Evolutionary conservation across 2,329 filamentous ascomycete species (phyloP).

Genomic region (Neofusicoccum ribis): DNA sequence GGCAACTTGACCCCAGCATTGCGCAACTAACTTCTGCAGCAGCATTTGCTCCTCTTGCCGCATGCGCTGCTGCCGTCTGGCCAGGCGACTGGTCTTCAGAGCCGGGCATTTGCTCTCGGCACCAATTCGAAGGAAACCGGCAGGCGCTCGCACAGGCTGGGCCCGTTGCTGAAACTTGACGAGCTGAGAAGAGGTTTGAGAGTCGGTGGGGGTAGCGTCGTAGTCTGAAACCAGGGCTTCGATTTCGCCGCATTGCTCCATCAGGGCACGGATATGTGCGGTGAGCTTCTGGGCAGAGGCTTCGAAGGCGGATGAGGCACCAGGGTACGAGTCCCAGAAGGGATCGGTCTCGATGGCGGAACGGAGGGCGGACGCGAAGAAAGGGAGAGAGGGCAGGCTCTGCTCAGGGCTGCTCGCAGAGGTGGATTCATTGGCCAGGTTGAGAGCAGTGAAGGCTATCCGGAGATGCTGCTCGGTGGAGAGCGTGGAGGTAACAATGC

Average conservation of each 20-base stretch:
- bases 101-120: conserved; percentile 15
- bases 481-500: conserved; percentile 45
- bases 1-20: conserved; percentile 42
- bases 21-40: conserved; percentile 43
- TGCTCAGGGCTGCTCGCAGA: conserved; percentile 34
- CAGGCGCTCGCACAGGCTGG: conserved; percentile 2
- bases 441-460: conserved; percentile 48
- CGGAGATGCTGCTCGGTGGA: conserved; percentile 51
- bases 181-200: conserved; percentile 20
- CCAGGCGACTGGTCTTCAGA: conserved; percentile 45
- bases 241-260: conserved; percentile 44
- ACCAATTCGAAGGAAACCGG: not conserved
- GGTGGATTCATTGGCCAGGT: conserved; percentile 43
- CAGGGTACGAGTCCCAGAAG: conserved; percentile 43
- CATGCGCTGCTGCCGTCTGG: conserved; percentile 47
- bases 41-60: conserved; percentile 46
- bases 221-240: conserved; percentile 39
- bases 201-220: conserved; percentile 27
- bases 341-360: conserved; percentile 42
- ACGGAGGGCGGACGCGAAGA: conserved; percentile 37
- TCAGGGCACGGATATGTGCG: conserved; percentile 48
- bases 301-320: conserved; percentile 46
- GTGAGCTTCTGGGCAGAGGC: conserved; percentile 45
- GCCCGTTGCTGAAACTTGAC: not conserved
- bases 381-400: conserved; percentile 24